Base-by-base conservation (phyloP, 2,329 filamentous ascomycete species). In the Pezizomycotina sp. region DNA sequence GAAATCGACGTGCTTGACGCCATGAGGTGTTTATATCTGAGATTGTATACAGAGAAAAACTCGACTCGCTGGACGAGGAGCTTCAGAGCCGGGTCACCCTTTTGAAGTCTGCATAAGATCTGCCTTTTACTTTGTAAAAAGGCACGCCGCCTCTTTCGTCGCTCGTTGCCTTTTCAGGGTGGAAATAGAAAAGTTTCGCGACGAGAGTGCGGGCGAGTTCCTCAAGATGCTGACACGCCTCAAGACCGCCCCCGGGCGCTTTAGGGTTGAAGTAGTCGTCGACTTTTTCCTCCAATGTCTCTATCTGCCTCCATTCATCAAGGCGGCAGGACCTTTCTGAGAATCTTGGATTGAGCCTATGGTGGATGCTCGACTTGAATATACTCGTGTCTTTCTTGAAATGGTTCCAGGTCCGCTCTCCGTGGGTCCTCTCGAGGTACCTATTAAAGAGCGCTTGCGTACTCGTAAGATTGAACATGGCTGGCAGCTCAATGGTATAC, bases 171-270 rank as follows among this genome's bases (percentile, higher is more conserved):
- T n/a, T n/a, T n/a, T n/a, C n/a, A n/a, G 28, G 16, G 12, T 31
- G 28, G 23, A 31, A 31, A 13, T 21, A 31, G 16, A 31, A 31
- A 14, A 31, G 10, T 12, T 31, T 31, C 4, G 28, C 28, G 5
- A 31, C 12, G n/a, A 31, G 28, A 6, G 19, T 18, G 15, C 23
- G 28, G 21, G 28, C 28, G 15, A 31, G 19, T 4, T 18, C 21
- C 13, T 31, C 5, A 4, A 31, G 8, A n/a, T 31, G 23, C 23
- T 13, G 16, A 21, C 15, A 31, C n/a, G n/a, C n/a, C n/a, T n/a
- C n/a, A n/a, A n/a, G n/a, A 13, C 28, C 28, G 10, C 28, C 28
- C 10, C 23, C 14, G 2, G 7, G 7, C 8, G 2, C 23, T 12
- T 8, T 21, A 4, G 6, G 16, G 16, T 21, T 21, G 18, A 31